Evolutionary conservation across 1,284 basidiomycete species (phyloP), one percentile per base, ranked within the genome.

Genomic region (Cryptococcus depauperatus): DNA sequence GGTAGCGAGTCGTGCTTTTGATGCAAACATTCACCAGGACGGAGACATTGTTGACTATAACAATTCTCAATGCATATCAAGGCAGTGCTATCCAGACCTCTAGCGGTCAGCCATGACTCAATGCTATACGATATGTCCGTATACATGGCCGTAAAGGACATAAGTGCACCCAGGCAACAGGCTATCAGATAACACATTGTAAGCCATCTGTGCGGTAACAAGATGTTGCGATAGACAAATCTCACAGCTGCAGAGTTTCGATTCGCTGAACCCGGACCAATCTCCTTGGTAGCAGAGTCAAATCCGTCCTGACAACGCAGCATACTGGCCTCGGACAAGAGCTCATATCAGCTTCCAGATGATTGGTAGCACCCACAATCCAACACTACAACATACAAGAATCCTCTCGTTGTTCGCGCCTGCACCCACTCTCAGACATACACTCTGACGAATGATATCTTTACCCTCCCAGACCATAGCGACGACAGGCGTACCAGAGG

Each of bases 261-360:
- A 45, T 64, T 55, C 54, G 64, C 61, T 66, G 73, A 74, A 72
- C 73, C 73, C 37, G 73, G 70, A 35, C 67, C 72, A 50, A 74
- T 73, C 66, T 74, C 73, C 63, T 73, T 66, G 59, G 71, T 73
- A 35, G 73, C 73, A 40, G 69, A 64, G 35, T 74, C 73, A 57
- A 70, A 70, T 73, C 44, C 72, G 69, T 37, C 64, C 66, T 48
- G 66, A 59, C 23, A 60, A 63, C 43, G 66, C 63, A 58, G 66
- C 66, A 54, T 66, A 68, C 50, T 68, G 61, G 39, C 64, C 64
- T 41, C 66, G 58, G 46, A 68, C 60, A 18, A n/a, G 57, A 59
- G 53, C 62, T 62, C 19, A 61, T 59, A 51, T 63, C 62, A 35
- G 62, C 58, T 23, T 66, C 58, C 21, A 52, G 63, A 18, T 64